Evolutionary conservation across 78 protist species (phyloP).

Genomic region (Monosiga brevicollis): DNA sequence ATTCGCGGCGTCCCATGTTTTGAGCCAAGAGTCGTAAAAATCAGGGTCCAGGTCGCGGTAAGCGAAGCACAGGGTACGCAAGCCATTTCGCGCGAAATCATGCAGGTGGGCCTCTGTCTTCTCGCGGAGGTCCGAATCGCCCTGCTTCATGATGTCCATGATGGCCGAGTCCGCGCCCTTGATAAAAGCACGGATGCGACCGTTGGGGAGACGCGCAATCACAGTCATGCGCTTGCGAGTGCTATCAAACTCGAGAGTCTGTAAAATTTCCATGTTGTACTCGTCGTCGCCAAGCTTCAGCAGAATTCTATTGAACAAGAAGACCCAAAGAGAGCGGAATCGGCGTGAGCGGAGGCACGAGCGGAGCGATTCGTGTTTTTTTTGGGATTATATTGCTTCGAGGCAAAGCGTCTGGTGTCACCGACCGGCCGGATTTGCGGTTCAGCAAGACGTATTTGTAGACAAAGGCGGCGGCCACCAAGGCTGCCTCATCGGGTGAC

Average conservation of each 20-base stretch:
- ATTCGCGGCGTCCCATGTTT: too few relatives aligned
- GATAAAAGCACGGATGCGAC: conserved; percentile 16
- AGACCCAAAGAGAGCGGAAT: too few relatives aligned
- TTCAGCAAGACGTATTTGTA: conserved; percentile 7
- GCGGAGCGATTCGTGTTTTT: too few relatives aligned
- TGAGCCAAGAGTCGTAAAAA: conserved; percentile 32
- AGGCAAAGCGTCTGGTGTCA: too few relatives aligned
- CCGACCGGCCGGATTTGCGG: too few relatives aligned
- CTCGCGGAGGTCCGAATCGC: neutral
- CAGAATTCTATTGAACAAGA: neutral
- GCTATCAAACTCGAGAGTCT: conserved; percentile 33
- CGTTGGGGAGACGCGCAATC: conserved; percentile 39
- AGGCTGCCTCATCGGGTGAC: conserved; percentile 78
- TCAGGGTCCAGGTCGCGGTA: conserved; percentile 29
- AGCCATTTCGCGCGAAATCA: conserved; percentile 49
- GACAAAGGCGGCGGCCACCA: conserved; percentile 34
- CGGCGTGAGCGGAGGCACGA: too few relatives aligned
- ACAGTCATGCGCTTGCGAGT: conserved; percentile 63
- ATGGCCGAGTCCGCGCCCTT: conserved; percentile 86
- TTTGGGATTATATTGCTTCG: too few relatives aligned
- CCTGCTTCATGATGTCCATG: neutral
- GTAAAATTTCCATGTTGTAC: neutral
- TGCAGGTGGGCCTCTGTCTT: conserved; percentile 5
- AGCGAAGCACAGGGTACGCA: conserved; percentile 70
- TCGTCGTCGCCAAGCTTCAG: neutral